These are phyloP conservation scores for Psidium friedrichsthalianum DNA, from an alignment of 345 rosid genomes.

Conservation along the genomic window DNA sequence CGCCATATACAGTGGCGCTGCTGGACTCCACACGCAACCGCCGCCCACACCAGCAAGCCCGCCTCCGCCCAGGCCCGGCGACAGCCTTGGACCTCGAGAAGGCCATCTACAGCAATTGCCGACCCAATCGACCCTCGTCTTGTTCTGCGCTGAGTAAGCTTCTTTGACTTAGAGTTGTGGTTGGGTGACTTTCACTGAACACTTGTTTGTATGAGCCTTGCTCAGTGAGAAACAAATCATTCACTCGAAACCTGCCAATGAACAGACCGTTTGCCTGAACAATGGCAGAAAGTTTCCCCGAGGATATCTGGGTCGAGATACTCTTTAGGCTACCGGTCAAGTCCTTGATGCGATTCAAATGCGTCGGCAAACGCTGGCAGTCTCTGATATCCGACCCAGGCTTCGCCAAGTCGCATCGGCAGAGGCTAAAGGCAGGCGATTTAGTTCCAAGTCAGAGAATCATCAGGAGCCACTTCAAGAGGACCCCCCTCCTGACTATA, in stretches of 20 bases:
- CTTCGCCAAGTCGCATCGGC: background rate
- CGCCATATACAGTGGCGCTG: background rate
- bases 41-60: no score
- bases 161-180: no score
- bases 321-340: constrained; percentile 7
- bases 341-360: background rate
- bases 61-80: no score
- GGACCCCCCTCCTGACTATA: background rate
- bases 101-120: no score
- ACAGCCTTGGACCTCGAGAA: no score
- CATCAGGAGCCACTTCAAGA: background rate
- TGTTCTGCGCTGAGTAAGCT: no score
- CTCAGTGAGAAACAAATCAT: background rate
- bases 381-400: background rate
- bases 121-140: no score
- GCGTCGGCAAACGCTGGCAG: constrained; percentile 6
- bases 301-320: background rate
- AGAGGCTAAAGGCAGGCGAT: background rate
- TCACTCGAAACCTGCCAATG: no score
- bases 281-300: background rate
- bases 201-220: background rate
- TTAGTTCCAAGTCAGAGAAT: background rate
- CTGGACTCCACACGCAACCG: background rate
- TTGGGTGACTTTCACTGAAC: background rate
- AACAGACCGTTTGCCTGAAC: background rate